These are phyloP conservation scores for Ceratocystis albifundus DNA, from an alignment of 2,329 filamentous ascomycete species.

Conservation along the genomic window DNA sequence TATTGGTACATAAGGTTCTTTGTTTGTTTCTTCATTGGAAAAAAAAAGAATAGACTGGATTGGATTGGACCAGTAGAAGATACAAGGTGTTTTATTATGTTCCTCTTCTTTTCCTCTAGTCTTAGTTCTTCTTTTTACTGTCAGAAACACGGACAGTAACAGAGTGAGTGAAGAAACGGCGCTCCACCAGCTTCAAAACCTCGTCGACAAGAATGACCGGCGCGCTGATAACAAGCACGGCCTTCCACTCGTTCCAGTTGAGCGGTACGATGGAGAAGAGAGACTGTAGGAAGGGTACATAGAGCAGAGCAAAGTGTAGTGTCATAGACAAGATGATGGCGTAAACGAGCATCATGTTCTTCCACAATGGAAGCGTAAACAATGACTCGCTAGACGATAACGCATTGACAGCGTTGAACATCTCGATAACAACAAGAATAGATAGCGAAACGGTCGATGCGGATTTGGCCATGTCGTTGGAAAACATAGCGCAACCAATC, in stretches of 20 bases:
- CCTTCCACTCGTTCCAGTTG: conserved; percentile 79
- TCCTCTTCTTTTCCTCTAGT: not conserved
- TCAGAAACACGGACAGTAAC: conserved; percentile 31
- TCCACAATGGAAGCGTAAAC: conserved; percentile 86
- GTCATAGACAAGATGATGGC: conserved; percentile 88
- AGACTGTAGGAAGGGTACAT: conserved; percentile 75
- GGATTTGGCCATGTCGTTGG: conserved; percentile 71
- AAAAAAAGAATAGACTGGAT: too few species aligned
- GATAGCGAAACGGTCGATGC: conserved; percentile 90
- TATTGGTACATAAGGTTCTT: not conserved
- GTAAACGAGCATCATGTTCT: conserved; percentile 97
- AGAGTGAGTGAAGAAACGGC: conserved; percentile 50
- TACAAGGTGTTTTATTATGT: not conserved
- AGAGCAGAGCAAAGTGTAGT: conserved; percentile 86
- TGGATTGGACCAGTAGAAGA: not conserved
- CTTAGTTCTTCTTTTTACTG: conserved; percentile 40
- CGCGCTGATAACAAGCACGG: conserved; percentile 74
- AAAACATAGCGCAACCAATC: conserved; percentile 87
- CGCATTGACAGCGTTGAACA: conserved; percentile 98
- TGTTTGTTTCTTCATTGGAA: not conserved
- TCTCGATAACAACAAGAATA: conserved; percentile 91
- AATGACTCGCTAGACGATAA: conserved; percentile 91
- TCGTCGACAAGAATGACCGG: conserved; percentile 88
- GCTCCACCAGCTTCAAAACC: conserved; percentile 65
- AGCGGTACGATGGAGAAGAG: conserved; percentile 87